Conservation (phyloP, 129 eudicot species). For the Lonicera japonica region DNA sequence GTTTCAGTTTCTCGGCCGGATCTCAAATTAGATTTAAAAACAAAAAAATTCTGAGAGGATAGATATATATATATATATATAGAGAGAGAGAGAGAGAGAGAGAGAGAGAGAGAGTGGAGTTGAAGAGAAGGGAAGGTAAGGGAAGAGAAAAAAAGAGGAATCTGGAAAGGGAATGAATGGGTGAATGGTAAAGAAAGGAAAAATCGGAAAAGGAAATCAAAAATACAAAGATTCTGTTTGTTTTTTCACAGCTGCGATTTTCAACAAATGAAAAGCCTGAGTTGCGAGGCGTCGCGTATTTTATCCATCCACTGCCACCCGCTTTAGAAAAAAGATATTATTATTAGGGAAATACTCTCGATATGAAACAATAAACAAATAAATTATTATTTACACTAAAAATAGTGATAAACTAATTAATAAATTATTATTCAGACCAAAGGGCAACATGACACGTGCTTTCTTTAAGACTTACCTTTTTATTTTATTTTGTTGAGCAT, state of each 20-base stretch:
- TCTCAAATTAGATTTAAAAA: neutral
- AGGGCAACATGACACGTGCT: no score
- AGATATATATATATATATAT: neutral
- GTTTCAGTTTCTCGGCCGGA: neutral
- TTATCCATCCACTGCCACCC: neutral
- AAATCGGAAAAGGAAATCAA: slow-evolving; percentile 3
- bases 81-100: neutral
- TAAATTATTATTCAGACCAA: no score
- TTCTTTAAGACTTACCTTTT: no score
- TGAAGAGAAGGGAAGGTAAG: no score
- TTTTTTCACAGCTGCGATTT: slow-evolving; percentile 55
- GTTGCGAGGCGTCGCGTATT: slow-evolving; percentile 54
- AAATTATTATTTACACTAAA: no score
- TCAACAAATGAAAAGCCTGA: slow-evolving; percentile 15
- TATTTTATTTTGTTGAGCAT: no score
- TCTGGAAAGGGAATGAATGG: slow-evolving; percentile 2
- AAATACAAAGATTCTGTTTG: slow-evolving; percentile 55
- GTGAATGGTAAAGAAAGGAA: neutral
- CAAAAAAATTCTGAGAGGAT: neutral
- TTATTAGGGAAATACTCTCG: no score
- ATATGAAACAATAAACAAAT: no score
- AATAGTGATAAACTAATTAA: no score
- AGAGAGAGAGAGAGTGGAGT: neutral
- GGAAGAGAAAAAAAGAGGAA: slow-evolving; percentile 2
- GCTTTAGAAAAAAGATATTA: no score